These are phyloP conservation scores for Globisporangium camurandrum DNA, from an alignment of 352 stramenopile genomes.

Conservation along the genomic window DNA sequence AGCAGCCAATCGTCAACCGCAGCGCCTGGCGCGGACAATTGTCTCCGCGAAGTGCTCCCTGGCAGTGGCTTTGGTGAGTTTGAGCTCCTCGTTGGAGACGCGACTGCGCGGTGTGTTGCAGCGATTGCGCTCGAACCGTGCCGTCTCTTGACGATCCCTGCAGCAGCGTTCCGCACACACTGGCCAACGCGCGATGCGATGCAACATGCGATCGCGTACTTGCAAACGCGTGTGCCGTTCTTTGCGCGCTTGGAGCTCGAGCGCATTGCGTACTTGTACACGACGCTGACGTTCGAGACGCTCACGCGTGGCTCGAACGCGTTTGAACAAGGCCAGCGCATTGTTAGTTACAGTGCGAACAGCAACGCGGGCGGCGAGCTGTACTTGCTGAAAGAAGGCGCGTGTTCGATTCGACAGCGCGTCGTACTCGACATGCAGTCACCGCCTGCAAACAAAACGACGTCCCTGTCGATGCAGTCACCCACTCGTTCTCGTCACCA, in stretches of 20 bases:
- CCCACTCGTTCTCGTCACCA: no score
- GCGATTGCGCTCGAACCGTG: slow-evolving; percentile 38
- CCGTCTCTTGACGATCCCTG: slow-evolving; percentile 49
- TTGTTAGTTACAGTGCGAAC: not conserved
- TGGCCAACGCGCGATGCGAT: slow-evolving; percentile 30
- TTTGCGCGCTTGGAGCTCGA: slow-evolving; percentile 44
- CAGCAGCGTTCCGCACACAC: slow-evolving; percentile 30
- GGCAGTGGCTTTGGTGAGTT: slow-evolving; percentile 60
- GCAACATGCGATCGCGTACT: slow-evolving; percentile 36
- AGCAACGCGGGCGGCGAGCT: slow-evolving; percentile 16
- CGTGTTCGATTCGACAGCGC: slow-evolving; percentile 33
- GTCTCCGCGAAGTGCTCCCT: slow-evolving; percentile 27
- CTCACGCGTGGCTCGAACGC: slow-evolving; percentile 35
- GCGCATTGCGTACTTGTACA: slow-evolving; percentile 48
- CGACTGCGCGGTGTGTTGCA: slow-evolving; percentile 21
- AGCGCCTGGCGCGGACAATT: slow-evolving; percentile 8
- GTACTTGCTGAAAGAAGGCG: slow-evolving; percentile 44
- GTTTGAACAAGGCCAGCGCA: slow-evolving; percentile 16
- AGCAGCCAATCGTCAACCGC: not conserved
- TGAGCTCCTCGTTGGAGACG: slow-evolving; percentile 40
- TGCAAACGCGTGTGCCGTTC: slow-evolving; percentile 28
- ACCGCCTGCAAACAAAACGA: not conserved
- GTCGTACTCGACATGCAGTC: slow-evolving; percentile 10
- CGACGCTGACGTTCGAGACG: slow-evolving; percentile 36
- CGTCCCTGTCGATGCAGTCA: not conserved